Evolutionary conservation across 345 rosid species (phyloP).

Genomic region (Arabis alpina): DNA sequence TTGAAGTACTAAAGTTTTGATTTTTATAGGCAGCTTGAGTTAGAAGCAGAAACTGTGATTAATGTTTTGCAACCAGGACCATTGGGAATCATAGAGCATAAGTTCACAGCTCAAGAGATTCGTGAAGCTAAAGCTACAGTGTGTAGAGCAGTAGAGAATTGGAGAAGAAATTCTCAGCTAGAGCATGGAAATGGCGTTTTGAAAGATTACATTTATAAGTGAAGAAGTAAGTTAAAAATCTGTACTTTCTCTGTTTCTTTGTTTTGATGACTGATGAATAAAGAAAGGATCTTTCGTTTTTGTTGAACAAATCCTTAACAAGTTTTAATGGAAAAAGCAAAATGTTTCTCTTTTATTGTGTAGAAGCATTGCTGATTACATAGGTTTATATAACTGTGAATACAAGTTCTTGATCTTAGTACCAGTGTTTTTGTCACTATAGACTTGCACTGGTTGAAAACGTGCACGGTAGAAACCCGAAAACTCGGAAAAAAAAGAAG

Average conservation of each 20-base stretch:
- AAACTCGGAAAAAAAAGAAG: not conserved
- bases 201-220: slow-evolving; percentile 57
- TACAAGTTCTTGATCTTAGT: slow-evolving; percentile 30
- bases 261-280: not conserved
- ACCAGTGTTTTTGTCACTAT: slow-evolving; percentile 18
- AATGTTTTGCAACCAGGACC: slow-evolving; percentile 91
- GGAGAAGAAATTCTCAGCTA: slow-evolving; percentile 58
- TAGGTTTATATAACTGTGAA: slow-evolving; percentile 25
- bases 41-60: slow-evolving; percentile 83
- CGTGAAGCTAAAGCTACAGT: slow-evolving; percentile 65
- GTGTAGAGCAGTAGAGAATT: slow-evolving; percentile 62
- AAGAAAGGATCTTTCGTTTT: slow-evolving; percentile 1
- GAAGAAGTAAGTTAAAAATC: slow-evolving; percentile 31
- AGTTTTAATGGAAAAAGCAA: slow-evolving; percentile 15
- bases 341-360: slow-evolving; percentile 9
- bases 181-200: slow-evolving; percentile 57
- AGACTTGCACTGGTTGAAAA: slow-evolving; percentile 39
- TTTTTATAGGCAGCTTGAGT: slow-evolving; percentile 67
- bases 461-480: slow-evolving; percentile 32
- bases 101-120: slow-evolving; percentile 75
- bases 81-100: slow-evolving; percentile 81
- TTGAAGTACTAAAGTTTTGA: not conserved
- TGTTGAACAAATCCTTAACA: not conserved
- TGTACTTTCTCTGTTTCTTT: not conserved
- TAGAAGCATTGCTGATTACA: slow-evolving; percentile 15